Conservation (phyloP, 2,329 filamentous ascomycete genomes). For the Bipolaris zeicola region DNA sequence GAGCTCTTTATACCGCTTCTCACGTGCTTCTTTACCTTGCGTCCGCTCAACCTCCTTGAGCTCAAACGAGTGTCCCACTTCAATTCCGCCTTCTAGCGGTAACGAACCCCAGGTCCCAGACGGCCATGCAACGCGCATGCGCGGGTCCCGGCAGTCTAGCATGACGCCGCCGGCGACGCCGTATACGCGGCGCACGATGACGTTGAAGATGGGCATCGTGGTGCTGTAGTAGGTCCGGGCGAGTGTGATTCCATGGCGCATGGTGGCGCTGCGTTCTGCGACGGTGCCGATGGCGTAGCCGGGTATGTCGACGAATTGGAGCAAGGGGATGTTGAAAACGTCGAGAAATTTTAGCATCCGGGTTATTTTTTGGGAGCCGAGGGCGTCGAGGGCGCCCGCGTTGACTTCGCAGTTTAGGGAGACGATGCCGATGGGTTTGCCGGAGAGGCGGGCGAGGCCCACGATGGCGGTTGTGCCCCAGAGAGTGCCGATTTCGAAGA, state of each 20-base stretch:
- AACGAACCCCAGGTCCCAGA: slow-evolving; percentile 67
- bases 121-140: slow-evolving; percentile 68
- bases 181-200: slow-evolving; percentile 66
- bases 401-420: slow-evolving; percentile 65
- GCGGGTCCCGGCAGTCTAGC: slow-evolving; percentile 65
- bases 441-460: slow-evolving; percentile 63
- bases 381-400: slow-evolving; percentile 65
- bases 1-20: slow-evolving; percentile 60
- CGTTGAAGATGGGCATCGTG: slow-evolving; percentile 66
- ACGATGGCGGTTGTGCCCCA: slow-evolving; percentile 68
- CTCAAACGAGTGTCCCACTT: slow-evolving; percentile 67
- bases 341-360: slow-evolving; percentile 67
- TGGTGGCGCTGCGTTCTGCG: slow-evolving; percentile 66
- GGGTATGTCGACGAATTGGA: slow-evolving; percentile 68
- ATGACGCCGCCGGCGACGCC: slow-evolving; percentile 70
- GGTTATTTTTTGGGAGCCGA: slow-evolving; percentile 65
- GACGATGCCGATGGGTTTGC: slow-evolving; percentile 64
- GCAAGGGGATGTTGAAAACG: slow-evolving; percentile 67
- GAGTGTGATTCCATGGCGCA: slow-evolving; percentile 67
- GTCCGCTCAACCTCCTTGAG: slow-evolving; percentile 61
- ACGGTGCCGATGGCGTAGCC: slow-evolving; percentile 68
- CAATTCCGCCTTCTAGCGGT: slow-evolving; percentile 68
- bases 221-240: slow-evolving; percentile 67
- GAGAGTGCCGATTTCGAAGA: slow-evolving; percentile 68
- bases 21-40: slow-evolving; percentile 54